Evolutionary conservation across 2,329 filamentous ascomycete genomes (phyloP).

Genomic region (Epichloe aotearoae): DNA sequence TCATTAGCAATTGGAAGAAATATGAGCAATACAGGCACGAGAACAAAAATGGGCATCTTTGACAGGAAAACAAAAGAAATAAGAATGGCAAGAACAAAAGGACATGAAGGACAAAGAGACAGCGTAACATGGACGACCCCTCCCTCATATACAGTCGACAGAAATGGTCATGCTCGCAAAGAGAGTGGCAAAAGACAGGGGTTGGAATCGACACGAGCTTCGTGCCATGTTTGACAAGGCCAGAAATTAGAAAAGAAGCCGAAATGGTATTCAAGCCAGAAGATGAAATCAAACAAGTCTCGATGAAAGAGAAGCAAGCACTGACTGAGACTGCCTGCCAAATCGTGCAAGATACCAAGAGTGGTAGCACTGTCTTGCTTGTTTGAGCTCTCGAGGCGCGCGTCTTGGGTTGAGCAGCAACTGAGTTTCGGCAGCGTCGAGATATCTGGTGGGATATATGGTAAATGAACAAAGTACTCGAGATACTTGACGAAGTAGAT

Average conservation of each 20-base stretch:
- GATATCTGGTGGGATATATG: neutral
- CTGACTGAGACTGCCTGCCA: neutral
- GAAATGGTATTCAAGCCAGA: too few relatives aligned
- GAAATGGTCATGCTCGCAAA: neutral
- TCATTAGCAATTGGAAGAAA: neutral
- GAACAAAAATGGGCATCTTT: neutral
- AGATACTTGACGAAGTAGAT: too few relatives aligned
- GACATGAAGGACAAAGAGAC: neutral
- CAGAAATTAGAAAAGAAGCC: too few relatives aligned
- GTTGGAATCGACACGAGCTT: too few relatives aligned
- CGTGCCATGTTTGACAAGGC: too few relatives aligned
- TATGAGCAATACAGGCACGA: neutral
- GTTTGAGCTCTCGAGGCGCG: neutral
- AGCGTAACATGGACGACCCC: too few relatives aligned
- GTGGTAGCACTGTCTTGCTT: neutral
- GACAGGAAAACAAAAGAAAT: neutral
- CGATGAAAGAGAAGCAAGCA: neutral
- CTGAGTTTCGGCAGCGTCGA: neutral
- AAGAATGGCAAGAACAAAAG: neutral
- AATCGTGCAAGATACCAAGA: too few relatives aligned
- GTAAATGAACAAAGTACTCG: neutral
- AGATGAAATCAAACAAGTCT: too few relatives aligned
- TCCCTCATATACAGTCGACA: neutral
- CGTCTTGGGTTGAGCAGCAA: neutral
- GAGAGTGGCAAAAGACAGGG: neutral